These are phyloP conservation scores for Candida sp. DNA, from an alignment of 1,139 yeast species.

Conservation along the genomic window DNA sequence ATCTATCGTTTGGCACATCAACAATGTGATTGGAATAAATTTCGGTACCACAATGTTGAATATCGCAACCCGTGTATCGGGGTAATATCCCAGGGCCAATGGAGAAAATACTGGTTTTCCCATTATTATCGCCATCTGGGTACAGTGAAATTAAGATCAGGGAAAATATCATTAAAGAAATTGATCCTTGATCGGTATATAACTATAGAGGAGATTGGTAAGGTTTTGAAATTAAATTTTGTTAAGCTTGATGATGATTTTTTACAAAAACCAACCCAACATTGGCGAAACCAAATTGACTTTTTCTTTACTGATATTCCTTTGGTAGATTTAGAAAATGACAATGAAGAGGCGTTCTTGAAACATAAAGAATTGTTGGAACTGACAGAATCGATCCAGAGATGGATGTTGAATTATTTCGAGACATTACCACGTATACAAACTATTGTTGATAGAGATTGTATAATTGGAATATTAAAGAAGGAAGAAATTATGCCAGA, in stretches of 20 bases:
- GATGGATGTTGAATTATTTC: not conserved
- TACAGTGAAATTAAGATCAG: not conserved
- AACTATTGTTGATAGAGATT: not conserved
- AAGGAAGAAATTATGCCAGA: not conserved
- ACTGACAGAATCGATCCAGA: not conserved
- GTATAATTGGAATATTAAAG: not conserved
- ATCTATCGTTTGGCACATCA: not conserved
- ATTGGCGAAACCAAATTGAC: not conserved
- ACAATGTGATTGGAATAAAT: not conserved
- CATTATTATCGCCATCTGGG: slow-evolving; percentile 1
- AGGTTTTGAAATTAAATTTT: not conserved
- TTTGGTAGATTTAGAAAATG: not conserved
- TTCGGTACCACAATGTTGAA: not conserved
- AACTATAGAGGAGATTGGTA: not conserved
- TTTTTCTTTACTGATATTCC: not conserved
- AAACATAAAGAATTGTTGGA: not conserved
- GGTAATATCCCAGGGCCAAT: slow-evolving; percentile 6
- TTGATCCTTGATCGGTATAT: not conserved
- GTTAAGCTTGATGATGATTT: not conserved
- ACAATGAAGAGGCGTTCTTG: not conserved
- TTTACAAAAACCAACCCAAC: not conserved
- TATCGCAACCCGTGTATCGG: slow-evolving; percentile 1
- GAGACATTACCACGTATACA: not conserved
- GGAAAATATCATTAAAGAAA: not conserved
- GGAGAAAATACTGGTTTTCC: slow-evolving; percentile 16